Evolutionary conservation across 768 basidiomycete genomes (phyloP), one percentile per base, ranked within the genome.

Genomic region (Tulasnella sp.): DNA sequence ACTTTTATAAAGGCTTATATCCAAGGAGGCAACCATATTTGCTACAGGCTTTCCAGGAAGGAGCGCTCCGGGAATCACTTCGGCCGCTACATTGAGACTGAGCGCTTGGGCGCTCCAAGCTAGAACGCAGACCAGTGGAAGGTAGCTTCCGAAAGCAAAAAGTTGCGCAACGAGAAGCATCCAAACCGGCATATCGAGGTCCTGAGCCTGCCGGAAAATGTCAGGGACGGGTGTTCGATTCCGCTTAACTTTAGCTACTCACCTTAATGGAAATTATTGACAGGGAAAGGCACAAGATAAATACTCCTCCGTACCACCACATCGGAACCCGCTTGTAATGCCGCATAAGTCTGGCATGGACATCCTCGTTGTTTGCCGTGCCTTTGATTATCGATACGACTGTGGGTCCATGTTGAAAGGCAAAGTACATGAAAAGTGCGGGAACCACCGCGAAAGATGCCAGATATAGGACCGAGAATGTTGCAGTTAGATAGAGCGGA

Each of bases 111-210:
- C 77, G 4, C 83, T 83, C 74, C 81, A 76, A 1, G 83, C 84
- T 68, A 77, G 83, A 63, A 85, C 78, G 75, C 81, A 83, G 0
- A 82, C 81, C 0, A 80, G 78, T 0, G 84, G 84, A 0, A 84
- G 59, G 63, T 82, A 72, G 71, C 84, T 84, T 34, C 83, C 71
- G 35, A 78, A 73, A 0, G 81, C 79, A 1, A 84, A 41, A 3
- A 80, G 8, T 8, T 84, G 62, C 0, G 81, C 73, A 4, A 84
- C 32, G 32, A 83, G 8, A 12, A 83, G 77, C 0, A 78, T 78
- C 81, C 82, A 85, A 4, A 84, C 80, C 0, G 84, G 84, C 35
- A 96, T 83, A 41, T 85, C 83, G 1, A 92, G 93, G 0, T 81
- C 86, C 71, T 77, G 83, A 8, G 79, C 76, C 80, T 82, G 75